Evolutionary conservation across 129 eudicot genomes (phyloP).

Genomic region (Saussurea involucrata): DNA sequence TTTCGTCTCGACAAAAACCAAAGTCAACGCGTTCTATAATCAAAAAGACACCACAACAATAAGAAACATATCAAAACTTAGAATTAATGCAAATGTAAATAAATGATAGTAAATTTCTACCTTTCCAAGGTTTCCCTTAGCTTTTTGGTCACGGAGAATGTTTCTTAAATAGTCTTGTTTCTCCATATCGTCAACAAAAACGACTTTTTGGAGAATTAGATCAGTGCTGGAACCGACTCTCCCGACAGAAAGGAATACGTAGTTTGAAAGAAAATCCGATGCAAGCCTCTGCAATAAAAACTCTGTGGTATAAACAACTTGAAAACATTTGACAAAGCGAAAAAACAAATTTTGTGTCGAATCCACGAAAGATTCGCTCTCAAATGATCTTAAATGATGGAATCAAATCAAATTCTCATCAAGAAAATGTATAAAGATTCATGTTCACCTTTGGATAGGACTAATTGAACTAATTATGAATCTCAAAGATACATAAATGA

Average conservation of each 20-base stretch:
- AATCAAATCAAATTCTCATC: neutral
- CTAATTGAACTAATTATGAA: neutral
- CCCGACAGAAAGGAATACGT: constrained; percentile 71
- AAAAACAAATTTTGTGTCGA: neutral
- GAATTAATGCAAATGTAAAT: neutral
- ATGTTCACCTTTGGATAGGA: neutral
- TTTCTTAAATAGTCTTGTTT: constrained; percentile 42
- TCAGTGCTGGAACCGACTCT: constrained; percentile 84
- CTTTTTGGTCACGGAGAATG: constrained; percentile 42
- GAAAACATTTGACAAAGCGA: neutral
- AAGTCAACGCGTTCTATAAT: constrained; percentile 50
- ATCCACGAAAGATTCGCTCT: neutral
- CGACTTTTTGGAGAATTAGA: constrained; percentile 59
- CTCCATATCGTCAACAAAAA: constrained; percentile 50
- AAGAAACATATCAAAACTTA: neutral
- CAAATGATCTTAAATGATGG: neutral
- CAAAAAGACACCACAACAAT: neutral
- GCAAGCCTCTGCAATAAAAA: constrained; percentile 58
- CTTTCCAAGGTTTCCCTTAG: constrained; percentile 44
- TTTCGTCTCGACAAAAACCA: constrained; percentile 78
- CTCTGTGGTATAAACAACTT: neutral
- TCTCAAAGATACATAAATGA: too few relatives aligned
- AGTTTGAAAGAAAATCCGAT: constrained; percentile 62
- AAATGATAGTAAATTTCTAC: constrained; percentile 6
- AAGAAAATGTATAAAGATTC: neutral